These are phyloP conservation scores for Pyrrhoderma lamaoense DNA, from an alignment of 1,284 basidiomycete genomes.

Conservation along the genomic window DNA sequence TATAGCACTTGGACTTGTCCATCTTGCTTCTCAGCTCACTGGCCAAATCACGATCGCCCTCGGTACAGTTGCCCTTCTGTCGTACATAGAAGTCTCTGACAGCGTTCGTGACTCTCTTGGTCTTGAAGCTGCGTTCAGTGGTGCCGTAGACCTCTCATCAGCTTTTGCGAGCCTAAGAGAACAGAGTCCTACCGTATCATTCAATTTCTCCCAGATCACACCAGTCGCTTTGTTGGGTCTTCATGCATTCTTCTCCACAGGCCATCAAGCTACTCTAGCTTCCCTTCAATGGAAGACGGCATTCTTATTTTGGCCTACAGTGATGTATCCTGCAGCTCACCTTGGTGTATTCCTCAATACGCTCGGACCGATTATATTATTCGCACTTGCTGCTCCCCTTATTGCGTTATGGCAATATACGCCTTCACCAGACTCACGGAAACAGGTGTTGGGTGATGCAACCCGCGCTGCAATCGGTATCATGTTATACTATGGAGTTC, in stretches of 20 bases:
- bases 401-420: conserved; percentile 91
- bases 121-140: conserved; percentile 43
- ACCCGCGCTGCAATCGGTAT: conserved; percentile 54
- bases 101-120: conserved; percentile 64
- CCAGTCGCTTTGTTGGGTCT: conserved; percentile 72
- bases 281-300: conserved; percentile 96
- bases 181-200: conserved; percentile 24
- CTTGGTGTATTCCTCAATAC: conserved; percentile 79
- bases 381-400: conserved; percentile 62
- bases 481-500: conserved; percentile 59
- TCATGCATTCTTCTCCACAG: conserved; percentile 80
- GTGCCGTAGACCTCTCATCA: conserved; percentile 37
- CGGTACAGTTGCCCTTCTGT: conserved; percentile 55
- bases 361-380: conserved; percentile 63
- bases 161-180: conserved; percentile 31
- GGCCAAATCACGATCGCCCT: conserved; percentile 75
- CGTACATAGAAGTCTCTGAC: conserved; percentile 74
- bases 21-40: conserved; percentile 67
- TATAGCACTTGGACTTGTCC: conserved; percentile 57
- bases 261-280: conserved; percentile 86
- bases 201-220: conserved; percentile 61
- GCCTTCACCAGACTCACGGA: conserved; percentile 17
- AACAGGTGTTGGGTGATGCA: conserved; percentile 28
- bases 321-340: conserved; percentile 73
- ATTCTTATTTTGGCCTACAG: conserved; percentile 65